Evolutionary conservation across 192 early-diverging fungal genomes (phyloP).

Genomic region (Rhizoclosmatium globosum): DNA sequence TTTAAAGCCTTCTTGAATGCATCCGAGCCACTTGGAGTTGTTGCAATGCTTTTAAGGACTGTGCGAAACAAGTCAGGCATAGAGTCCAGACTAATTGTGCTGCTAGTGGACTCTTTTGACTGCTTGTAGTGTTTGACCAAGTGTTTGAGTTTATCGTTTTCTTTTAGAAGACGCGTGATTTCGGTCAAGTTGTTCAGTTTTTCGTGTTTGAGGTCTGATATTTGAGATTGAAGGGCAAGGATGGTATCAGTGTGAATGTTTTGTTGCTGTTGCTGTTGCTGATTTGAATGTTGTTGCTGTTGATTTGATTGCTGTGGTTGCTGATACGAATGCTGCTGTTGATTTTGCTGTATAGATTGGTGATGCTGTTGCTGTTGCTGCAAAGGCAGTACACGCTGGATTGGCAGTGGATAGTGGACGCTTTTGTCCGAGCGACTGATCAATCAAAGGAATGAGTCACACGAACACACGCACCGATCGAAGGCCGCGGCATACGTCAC

Average conservation of each 20-base stretch:
- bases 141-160: slow-evolving; percentile 57
- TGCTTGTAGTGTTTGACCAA: slow-evolving; percentile 42
- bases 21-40: not conserved
- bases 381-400: slow-evolving; percentile 22
- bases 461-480: slow-evolving; percentile 46
- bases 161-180: slow-evolving; percentile 46
- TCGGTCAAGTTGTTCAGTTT: slow-evolving; percentile 42
- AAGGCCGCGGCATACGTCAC: slow-evolving; percentile 60
- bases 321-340: not conserved
- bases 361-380: not conserved
- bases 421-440: slow-evolving; percentile 23
- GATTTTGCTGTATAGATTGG: not conserved
- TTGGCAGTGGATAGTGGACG: slow-evolving; percentile 64
- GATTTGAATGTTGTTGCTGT: not conserved
- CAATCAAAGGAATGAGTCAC: not conserved
- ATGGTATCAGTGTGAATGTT: not conserved
- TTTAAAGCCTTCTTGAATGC: slow-evolving; percentile 18
- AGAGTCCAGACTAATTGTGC: not conserved
- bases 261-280: not conserved
- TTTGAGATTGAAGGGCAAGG: slow-evolving; percentile 24
- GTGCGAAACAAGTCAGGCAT: slow-evolving; percentile 14
- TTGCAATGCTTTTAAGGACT: slow-evolving; percentile 3
- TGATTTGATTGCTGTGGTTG: not conserved
- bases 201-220: slow-evolving; percentile 27
- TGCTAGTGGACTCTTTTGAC: slow-evolving; percentile 3